phyloP scores from a whole-genome alignment of 1,284 basidiomycete genomes.

The Papiliotrema fonsecae region DNA sequence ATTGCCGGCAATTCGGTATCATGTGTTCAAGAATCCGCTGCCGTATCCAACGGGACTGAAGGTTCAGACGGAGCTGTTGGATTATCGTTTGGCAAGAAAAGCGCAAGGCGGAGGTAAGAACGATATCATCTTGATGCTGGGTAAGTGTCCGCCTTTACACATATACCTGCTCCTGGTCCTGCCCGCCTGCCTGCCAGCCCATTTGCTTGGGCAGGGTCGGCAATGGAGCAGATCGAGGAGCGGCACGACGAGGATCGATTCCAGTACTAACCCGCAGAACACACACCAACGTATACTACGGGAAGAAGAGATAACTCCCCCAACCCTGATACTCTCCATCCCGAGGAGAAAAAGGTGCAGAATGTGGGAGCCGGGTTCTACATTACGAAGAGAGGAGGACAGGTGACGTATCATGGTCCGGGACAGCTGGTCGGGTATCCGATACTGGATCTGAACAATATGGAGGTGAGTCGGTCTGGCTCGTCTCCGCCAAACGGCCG shows the following conservation, averaged over 20 bases:
- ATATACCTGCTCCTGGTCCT: no score
- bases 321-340: slow-evolving; percentile 54
- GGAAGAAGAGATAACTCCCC: slow-evolving; percentile 68
- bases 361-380: slow-evolving; percentile 82
- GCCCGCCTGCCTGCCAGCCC: no score
- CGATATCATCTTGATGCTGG: slow-evolving; percentile 53
- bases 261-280: slow-evolving; percentile 54
- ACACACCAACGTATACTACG: slow-evolving; percentile 89
- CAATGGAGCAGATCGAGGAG: no score
- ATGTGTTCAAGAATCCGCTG: slow-evolving; percentile 66
- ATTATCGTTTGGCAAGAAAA: slow-evolving; percentile 53
- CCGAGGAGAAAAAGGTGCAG: slow-evolving; percentile 64
- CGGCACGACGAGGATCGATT: no score
- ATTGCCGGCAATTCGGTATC: slow-evolving; percentile 63
- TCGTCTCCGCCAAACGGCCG: no score
- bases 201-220: no score
- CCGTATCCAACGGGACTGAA: slow-evolving; percentile 66
- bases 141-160: slow-evolving; percentile 19
- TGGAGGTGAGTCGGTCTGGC: slow-evolving; percentile 51
- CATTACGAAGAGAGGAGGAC: slow-evolving; percentile 77
- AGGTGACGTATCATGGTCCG: slow-evolving; percentile 95
- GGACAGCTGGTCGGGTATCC: slow-evolving; percentile 97
- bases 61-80: slow-evolving; percentile 66
- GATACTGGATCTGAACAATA: slow-evolving; percentile 70
- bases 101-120: slow-evolving; percentile 35